Evolutionary conservation across 169 alveolate genomes (phyloP).

Genomic region (Plasmodium reichenowi): DNA sequence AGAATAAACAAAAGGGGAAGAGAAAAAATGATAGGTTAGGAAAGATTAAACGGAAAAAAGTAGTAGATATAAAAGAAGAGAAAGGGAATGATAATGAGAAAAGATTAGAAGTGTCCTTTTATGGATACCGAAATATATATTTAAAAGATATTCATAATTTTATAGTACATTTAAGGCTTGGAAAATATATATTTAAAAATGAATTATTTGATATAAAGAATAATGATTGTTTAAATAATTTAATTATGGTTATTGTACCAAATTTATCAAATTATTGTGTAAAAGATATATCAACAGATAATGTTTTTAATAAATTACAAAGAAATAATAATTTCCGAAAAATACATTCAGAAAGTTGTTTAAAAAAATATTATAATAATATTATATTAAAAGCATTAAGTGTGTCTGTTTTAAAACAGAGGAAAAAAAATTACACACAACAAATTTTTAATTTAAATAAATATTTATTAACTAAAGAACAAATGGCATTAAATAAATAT

Average conservation of each 20-base stretch:
- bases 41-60: conserved; percentile 16
- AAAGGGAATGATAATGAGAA: background rate
- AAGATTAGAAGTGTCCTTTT: conserved; percentile 33
- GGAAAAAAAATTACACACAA: background rate
- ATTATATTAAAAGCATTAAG: conserved; percentile 35
- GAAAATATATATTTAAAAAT: conserved; percentile 21
- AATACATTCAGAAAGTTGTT: conserved; percentile 41
- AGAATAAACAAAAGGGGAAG: background rate
- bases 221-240: conserved; percentile 31
- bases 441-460: conserved; percentile 11
- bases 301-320: conserved; percentile 53
- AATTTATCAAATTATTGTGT: conserved; percentile 43
- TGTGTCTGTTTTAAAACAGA: conserved; percentile 32
- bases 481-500: conserved; percentile 23
- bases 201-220: conserved; percentile 55
- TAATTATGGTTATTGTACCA: conserved; percentile 42
- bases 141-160: conserved; percentile 69
- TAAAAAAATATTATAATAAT: conserved; percentile 40
- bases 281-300: conserved; percentile 35
- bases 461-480: conserved; percentile 54
- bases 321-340: conserved; percentile 59
- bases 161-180: conserved; percentile 35
- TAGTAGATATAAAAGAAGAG: background rate
- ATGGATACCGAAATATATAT: conserved; percentile 26
- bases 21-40: background rate